phyloP scores from a whole-genome alignment of 2,329 filamentous ascomycete genomes.

The Ophiocordyceps unilateralis region DNA sequence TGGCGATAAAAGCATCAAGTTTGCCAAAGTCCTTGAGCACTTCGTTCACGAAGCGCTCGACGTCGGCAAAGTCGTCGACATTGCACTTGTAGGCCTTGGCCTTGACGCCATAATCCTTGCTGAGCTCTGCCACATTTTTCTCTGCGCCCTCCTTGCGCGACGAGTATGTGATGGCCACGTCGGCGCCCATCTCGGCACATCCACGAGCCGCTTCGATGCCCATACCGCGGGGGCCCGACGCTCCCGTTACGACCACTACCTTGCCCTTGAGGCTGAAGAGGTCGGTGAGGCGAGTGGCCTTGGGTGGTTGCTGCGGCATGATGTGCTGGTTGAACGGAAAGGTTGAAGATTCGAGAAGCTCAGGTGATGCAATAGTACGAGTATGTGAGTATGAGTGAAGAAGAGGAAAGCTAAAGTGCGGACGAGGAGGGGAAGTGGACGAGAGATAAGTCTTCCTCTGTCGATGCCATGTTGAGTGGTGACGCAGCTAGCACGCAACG shows the following conservation, averaged over 20 bases:
- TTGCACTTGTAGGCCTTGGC: conserved; percentile 44
- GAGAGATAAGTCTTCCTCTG: neutral
- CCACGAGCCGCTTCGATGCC: conserved; percentile 53
- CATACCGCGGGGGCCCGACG: conserved; percentile 52
- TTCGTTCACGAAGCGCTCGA: conserved; percentile 38
- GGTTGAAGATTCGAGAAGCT: too few relatives aligned
- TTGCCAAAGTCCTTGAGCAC: conserved; percentile 58
- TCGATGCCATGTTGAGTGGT: neutral
- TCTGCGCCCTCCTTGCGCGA: conserved; percentile 51
- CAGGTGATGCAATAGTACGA: too few relatives aligned
- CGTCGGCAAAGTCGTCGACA: conserved; percentile 31
- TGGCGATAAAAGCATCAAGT: conserved; percentile 60
- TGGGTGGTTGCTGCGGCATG: conserved; percentile 41
- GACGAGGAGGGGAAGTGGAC: neutral
- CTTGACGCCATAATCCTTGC: conserved; percentile 49
- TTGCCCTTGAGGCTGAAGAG: conserved; percentile 59
- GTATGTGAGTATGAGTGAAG: neutral
- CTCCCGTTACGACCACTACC: conserved; percentile 54
- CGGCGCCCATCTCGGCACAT: conserved; percentile 52
- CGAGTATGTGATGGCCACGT: conserved; percentile 56
- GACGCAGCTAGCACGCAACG: neutral
- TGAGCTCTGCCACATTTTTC: conserved; percentile 48
- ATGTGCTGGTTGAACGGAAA: conserved; percentile 6
- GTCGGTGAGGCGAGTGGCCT: conserved; percentile 40
- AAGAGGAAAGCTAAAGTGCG: neutral